These are phyloP conservation scores for Phanerochaete carnosa DNA, from an alignment of 768 basidiomycete species.

Conservation along the genomic window DNA sequence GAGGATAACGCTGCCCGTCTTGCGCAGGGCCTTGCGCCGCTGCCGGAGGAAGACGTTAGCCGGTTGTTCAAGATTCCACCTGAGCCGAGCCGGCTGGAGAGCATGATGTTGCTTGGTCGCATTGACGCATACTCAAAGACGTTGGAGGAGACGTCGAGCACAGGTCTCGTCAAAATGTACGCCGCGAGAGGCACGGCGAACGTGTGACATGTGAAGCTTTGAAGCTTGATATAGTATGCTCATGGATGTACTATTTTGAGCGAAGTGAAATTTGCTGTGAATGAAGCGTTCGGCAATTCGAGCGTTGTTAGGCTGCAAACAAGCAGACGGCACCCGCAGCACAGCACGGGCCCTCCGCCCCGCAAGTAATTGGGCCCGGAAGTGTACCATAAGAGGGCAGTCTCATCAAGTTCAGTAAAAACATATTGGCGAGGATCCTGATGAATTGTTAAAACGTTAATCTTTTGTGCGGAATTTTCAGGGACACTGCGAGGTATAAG, in stretches of 20 bases:
- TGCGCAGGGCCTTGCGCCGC: conserved; percentile 78
- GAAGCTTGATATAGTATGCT: neutral
- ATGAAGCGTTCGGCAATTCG: neutral
- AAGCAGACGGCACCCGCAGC: neutral
- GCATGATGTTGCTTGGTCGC: conserved; percentile 82
- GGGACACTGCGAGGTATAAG: neutral
- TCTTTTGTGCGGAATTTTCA: neutral
- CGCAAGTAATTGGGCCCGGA: neutral
- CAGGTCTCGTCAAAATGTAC: conserved; percentile 83
- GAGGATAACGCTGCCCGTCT: conserved; percentile 82
- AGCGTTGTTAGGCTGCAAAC: neutral
- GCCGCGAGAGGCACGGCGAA: conserved; percentile 44
- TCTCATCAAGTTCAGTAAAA: no score
- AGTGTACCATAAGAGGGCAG: neutral
- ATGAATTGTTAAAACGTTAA: neutral
- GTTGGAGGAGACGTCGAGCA: conserved; percentile 58
- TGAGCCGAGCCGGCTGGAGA: conserved; percentile 86
- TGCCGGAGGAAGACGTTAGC: conserved; percentile 84
- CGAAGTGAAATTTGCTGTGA: neutral
- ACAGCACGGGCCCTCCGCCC: neutral
- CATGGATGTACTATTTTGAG: neutral
- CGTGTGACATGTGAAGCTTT: no score
- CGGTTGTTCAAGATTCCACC: conserved; percentile 84
- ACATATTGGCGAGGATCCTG: neutral
- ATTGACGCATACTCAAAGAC: conserved; percentile 83